These are phyloP conservation scores for Halophytophthora batemanensis DNA, from an alignment of 352 stramenopile genomes.

Conservation along the genomic window DNA sequence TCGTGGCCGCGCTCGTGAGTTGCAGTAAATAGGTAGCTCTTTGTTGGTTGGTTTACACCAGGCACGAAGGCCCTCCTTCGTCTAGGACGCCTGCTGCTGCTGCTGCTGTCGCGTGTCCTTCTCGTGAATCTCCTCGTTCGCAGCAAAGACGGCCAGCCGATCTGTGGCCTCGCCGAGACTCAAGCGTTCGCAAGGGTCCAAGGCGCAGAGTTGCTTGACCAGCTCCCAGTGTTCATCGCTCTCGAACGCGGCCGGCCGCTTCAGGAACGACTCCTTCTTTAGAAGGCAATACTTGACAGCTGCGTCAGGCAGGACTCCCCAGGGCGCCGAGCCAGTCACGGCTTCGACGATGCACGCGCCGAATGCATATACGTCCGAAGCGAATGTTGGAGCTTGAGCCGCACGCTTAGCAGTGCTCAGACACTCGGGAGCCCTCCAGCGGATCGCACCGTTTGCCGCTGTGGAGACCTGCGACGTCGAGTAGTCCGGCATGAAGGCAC, in stretches of 20 bases:
- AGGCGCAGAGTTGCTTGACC: background rate
- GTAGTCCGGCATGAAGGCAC: conserved; percentile 8
- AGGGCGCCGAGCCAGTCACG: background rate
- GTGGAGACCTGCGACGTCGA: background rate
- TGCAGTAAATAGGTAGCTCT: too few species aligned
- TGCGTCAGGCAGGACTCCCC: conserved; percentile 1
- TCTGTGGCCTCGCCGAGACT: background rate
- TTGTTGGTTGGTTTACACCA: too few species aligned
- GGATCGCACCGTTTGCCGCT: conserved; percentile 3
- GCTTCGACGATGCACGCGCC: conserved; percentile 11
- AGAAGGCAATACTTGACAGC: conserved; percentile 4
- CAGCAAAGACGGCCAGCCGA: too few species aligned
- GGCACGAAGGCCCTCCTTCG: too few species aligned
- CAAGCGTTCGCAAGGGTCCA: background rate
- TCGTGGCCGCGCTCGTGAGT: too few species aligned
- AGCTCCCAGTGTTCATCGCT: conserved; percentile 5
- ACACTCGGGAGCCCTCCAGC: conserved; percentile 6
- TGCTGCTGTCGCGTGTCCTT: too few species aligned
- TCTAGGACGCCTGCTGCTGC: too few species aligned
- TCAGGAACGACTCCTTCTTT: background rate
- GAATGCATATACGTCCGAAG: conserved; percentile 12
- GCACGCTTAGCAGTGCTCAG: background rate
- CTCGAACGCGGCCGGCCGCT: conserved; percentile 1
- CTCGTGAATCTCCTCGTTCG: too few species aligned
- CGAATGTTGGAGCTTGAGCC: background rate